Base-by-base conservation (phyloP, 2,329 filamentous ascomycete species). In the Thyridium curvatum region DNA sequence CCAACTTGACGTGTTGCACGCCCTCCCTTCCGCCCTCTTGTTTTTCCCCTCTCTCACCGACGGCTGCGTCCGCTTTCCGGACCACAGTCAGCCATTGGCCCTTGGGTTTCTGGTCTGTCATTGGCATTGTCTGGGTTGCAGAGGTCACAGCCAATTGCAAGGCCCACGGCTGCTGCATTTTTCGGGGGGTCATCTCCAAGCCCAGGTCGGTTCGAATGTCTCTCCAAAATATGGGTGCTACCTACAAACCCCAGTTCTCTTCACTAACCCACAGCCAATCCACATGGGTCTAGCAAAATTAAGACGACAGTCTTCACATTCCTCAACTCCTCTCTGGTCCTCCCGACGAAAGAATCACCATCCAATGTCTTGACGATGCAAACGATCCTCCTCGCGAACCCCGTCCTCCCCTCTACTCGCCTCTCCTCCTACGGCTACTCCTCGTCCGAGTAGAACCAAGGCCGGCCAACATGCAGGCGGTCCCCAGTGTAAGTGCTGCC, bases 401-500 rank as follows among this genome's bases (percentile, higher is more conserved):
- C 46, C 52, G 49, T 52, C 52, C 52, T 48, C 49, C 52, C 54
- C 48, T 47, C 48, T 42, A 46, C 51, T 47, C 50, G 48, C 50
- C 51, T 49, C 52, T 46, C 48, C 49, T 45, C 41, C 46, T 31
- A 42, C 51, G 55, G 55, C 54, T 46, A 50, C 49, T 51, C 34
- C 41, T 41, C 42, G 39, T 38, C 38, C 30, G 18, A 41, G 13
- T 43, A 40, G 36, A 34, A 12, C n/a, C 17, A 53, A 49, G 42
- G 40, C 52, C 44, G 48, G 52, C 44, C 51, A 61, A 46, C 41
- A 64, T 64, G 60, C 59, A 62, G 49, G 56, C 59, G 37, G 60
- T 64, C 48, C 60, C 60, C 38, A 70, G 65, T 62, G 67, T 70
- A 67, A 69, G 67, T 69, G 29, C 31, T 42, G n/a, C n/a, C 15